Conservation (phyloP, 805 yeast genomes). For the Metschnikowia henanensis region DNA sequence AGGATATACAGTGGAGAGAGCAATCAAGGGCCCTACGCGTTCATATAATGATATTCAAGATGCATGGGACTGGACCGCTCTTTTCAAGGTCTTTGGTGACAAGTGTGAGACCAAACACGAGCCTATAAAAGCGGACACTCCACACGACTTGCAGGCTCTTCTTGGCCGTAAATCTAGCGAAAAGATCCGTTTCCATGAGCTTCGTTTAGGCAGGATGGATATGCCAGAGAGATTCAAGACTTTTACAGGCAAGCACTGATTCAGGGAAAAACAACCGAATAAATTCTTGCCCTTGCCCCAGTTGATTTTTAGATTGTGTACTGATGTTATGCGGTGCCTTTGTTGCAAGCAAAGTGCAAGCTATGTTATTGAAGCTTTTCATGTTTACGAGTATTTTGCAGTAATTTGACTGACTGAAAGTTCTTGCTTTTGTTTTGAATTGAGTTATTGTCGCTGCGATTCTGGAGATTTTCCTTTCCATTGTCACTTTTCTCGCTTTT, state of each 20-base stretch:
- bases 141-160: constrained; percentile 21
- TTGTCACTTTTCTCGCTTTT: too few relatives aligned
- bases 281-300: too few relatives aligned
- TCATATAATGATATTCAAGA: constrained; percentile 80
- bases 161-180: constrained; percentile 12
- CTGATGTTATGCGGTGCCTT: too few relatives aligned
- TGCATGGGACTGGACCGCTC: constrained; percentile 75
- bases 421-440: too few relatives aligned
- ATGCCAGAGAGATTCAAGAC: constrained; percentile 23
- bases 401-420: too few relatives aligned
- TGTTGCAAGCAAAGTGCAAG: too few relatives aligned
- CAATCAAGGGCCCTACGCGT: constrained; percentile 74
- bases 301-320: too few relatives aligned
- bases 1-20: constrained; percentile 90
- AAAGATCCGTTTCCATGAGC: constrained; percentile 26
- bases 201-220: constrained; percentile 26
- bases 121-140: constrained; percentile 17
- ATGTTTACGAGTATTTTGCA: too few relatives aligned
- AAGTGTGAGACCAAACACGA: constrained; percentile 20
- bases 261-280: too few relatives aligned
- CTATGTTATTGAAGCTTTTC: too few relatives aligned
- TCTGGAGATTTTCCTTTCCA: too few relatives aligned
- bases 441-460: too few relatives aligned
- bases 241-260: background rate
- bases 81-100: constrained; percentile 66